Evolutionary conservation across 257 asterid species (phyloP), one percentile per base, ranked within the genome.

Genomic region (Solanum appendiculatum): DNA sequence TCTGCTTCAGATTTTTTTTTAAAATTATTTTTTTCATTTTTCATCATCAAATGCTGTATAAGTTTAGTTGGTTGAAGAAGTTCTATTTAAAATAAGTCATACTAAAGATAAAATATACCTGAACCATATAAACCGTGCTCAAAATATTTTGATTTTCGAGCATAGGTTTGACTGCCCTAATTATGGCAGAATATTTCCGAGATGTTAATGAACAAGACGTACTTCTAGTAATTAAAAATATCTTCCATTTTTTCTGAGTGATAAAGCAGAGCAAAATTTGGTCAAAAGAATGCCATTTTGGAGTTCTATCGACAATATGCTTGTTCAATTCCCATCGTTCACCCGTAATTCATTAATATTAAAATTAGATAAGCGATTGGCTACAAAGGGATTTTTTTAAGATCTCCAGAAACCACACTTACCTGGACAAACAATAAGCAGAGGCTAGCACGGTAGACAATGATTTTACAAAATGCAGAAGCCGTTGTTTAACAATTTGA

Each of bases 361-460:
- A 46, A 5, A 25, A 78, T 8, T 78, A 78, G 40, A 78, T 78
- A 5, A 18, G 20, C 1, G 84, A 78, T 44, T 78, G 84, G 40
- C 40, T 44, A 29, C 66, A 80, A 10, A 46, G 18, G 27, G 5
- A 0, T 8, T 46, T 27, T 42, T 46, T 46, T 27, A 78, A 46
- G 84, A 87, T 86, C 83, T 23, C 58, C 29, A 72, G 86, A 82
- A 70, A 87, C 21, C 37, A 39, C 33, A 88, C 92, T 86, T 88
- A 94, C 98, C 99, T 93, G 75, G 99, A 94, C 81, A 97, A 89
- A 91, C 98, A 94, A 91, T 93, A 96, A 36, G 99, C 99, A 90
- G 91, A 95, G 82, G 99, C 95, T 86, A 97, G 86, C 88, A 97
- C 99, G 3, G 99, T 93, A 29, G 99, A 96, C 91, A 97, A 91